Conservation (phyloP, 169 alveolate species). For the Cystoisospora suis region DNA sequence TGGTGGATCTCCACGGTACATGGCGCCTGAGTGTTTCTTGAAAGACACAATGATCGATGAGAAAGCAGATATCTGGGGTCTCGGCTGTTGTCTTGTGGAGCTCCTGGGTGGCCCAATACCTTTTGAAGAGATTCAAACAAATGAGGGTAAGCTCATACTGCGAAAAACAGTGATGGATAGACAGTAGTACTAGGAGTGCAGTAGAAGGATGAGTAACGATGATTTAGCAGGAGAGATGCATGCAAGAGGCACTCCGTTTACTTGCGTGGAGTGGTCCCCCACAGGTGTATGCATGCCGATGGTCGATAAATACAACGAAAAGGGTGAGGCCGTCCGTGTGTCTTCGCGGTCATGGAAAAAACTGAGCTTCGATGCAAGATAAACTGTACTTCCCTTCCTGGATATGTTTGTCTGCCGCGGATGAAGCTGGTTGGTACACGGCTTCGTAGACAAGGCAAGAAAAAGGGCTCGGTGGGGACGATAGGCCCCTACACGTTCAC, state of each 20-base stretch:
- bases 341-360: too few relatives aligned
- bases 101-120: constrained; percentile 83
- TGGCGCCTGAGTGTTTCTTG: constrained; percentile 86
- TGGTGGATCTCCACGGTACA: constrained; percentile 85
- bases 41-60: constrained; percentile 76
- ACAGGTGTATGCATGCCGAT: too few relatives aligned
- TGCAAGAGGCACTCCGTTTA: too few relatives aligned
- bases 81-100: constrained; percentile 83
- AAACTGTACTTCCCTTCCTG: too few relatives aligned
- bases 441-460: neutral
- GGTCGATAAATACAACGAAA: too few relatives aligned
- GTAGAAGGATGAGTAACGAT: too few relatives aligned
- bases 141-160: constrained; percentile 68
- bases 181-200: too few relatives aligned
- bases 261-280: too few relatives aligned
- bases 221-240: too few relatives aligned
- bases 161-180: too few relatives aligned
- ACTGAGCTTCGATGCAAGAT: too few relatives aligned
- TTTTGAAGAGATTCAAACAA: constrained; percentile 74
- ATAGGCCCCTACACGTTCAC: neutral
- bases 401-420: neutral
- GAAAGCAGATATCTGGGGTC: constrained; percentile 82
- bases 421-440: neutral
- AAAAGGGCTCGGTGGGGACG: neutral
- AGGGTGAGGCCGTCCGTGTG: too few relatives aligned